These are phyloP conservation scores for Diophrys appendiculata DNA, from an alignment of 73 alveolate genomes.

Conservation along the genomic window DNA sequence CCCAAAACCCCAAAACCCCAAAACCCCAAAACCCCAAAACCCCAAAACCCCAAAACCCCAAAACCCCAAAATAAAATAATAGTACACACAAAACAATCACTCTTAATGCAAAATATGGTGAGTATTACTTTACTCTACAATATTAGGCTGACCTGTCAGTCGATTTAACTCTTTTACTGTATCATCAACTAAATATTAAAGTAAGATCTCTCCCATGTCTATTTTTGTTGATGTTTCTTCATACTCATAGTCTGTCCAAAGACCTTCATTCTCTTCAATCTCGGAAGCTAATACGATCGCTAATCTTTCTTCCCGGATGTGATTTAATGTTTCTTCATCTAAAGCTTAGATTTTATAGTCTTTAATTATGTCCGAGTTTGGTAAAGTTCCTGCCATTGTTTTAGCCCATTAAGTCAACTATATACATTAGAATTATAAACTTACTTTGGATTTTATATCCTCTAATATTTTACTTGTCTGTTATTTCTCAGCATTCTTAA, in stretches of 20 bases:
- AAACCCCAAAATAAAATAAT: no score
- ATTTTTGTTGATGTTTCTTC: slow-evolving; percentile 70
- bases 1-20: no score
- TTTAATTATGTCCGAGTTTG: slow-evolving; percentile 34
- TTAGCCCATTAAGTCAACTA: slow-evolving; percentile 32
- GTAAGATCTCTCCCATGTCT: slow-evolving; percentile 69
- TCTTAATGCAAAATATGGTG: no score
- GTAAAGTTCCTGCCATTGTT: slow-evolving; percentile 57
- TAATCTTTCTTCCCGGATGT: slow-evolving; percentile 57
- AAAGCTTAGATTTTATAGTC: slow-evolving; percentile 43
- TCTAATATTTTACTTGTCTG: slow-evolving; percentile 9
- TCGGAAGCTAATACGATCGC: slow-evolving; percentile 59
- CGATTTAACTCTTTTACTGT: no score
- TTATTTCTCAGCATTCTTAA: slow-evolving; percentile 43
- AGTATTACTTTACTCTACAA: no score
- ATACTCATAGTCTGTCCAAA: slow-evolving; percentile 71
- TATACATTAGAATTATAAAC: not conserved
- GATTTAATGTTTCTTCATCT: slow-evolving; percentile 44
- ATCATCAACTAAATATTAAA: slow-evolving; percentile 45
- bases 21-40: no score
- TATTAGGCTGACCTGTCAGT: no score
- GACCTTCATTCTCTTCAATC: slow-evolving; percentile 62
- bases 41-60: no score
- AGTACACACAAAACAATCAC: no score
- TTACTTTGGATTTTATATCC: slow-evolving; percentile 21